Evolutionary conservation across 805 yeast genomes (phyloP).

Genomic region (Hanseniaspora osmophila): DNA sequence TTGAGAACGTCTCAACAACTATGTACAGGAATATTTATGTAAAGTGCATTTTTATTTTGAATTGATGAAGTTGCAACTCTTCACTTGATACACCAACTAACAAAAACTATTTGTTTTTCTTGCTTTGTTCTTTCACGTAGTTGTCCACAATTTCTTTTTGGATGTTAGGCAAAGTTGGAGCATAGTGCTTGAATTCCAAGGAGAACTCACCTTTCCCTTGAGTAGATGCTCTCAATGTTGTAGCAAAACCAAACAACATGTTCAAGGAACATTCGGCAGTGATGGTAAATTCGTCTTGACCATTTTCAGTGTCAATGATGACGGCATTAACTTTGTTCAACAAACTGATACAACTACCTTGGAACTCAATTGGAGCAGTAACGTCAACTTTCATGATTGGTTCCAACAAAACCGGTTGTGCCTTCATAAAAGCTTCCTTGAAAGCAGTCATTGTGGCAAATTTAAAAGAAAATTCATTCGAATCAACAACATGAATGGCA

Average conservation of each 20-base stretch:
- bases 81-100: background rate
- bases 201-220: conserved; percentile 99
- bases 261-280: conserved; percentile 93
- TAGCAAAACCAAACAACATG: conserved; percentile 91
- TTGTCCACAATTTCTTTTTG: conserved; percentile 85
- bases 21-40: background rate
- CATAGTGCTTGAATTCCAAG: conserved; percentile 83
- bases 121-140: conserved; percentile 43
- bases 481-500: conserved; percentile 92
- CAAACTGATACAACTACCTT: conserved; percentile 81
- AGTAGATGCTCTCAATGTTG: conserved; percentile 86
- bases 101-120: conserved; percentile 16
- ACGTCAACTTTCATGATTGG: conserved; percentile 92
- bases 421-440: conserved; percentile 72
- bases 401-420: conserved; percentile 81
- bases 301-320: conserved; percentile 87
- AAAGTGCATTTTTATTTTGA: background rate
- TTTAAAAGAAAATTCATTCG: conserved; percentile 88
- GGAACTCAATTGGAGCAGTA: conserved; percentile 93
- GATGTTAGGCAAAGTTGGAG: conserved; percentile 79
- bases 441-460: conserved; percentile 87
- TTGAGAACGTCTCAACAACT: background rate
- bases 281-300: conserved; percentile 85
- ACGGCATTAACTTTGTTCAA: conserved; percentile 86
- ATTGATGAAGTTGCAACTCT: background rate